Base-by-base conservation (phyloP, 495 filamentous ascomycete species). In the Penicillium subrubescens region DNA sequence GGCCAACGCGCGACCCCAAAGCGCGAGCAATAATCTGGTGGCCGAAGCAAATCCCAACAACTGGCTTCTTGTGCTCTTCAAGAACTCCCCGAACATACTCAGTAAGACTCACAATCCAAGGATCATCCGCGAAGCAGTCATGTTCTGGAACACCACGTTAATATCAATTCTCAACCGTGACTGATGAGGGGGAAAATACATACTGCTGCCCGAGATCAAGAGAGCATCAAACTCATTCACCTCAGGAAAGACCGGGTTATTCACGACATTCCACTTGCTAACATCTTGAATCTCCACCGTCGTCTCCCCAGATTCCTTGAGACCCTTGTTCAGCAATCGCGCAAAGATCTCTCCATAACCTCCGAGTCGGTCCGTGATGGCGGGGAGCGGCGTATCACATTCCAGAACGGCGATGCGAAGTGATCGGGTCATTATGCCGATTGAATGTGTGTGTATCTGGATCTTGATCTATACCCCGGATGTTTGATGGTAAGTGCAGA, bases 21-120 rank as follows among this genome's bases (percentile, higher is more conserved):
- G 93, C 92, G 14, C 93, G 82, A 0, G 86, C 92, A 61, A 96
- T 79, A 55, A 97, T 93, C 76, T 97, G 93, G 71, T 97, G 92
- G n/a, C 94, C 93, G 71, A 93, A 97, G 70, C 93, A 96, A 11
- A 95, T 83, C 4, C 93, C 93, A 33, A 97, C 80, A 15, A 94
- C 79, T 7, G 84, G 82, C 48, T 94, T 84, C 63, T 81, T 75
- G n/a, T 76, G 67, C 44, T 85, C 77, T 53, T 73, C 66, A 50
- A 91, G 71, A 58, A 88, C 56, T 34, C 80, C 73, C 44, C 81
- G 80, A 0, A 84, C 80, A 69, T 87, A 96, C 34, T 87, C 82
- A 0, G 90, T 87, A 1, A 96, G 82, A 10, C 81, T 81, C 15
- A 87, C 21, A 33, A 96, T 92, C 93, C 92, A 97, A 0, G 83